phyloP scores from a whole-genome alignment of 2,329 filamentous ascomycete genomes.

The Penicillium sp. region DNA sequence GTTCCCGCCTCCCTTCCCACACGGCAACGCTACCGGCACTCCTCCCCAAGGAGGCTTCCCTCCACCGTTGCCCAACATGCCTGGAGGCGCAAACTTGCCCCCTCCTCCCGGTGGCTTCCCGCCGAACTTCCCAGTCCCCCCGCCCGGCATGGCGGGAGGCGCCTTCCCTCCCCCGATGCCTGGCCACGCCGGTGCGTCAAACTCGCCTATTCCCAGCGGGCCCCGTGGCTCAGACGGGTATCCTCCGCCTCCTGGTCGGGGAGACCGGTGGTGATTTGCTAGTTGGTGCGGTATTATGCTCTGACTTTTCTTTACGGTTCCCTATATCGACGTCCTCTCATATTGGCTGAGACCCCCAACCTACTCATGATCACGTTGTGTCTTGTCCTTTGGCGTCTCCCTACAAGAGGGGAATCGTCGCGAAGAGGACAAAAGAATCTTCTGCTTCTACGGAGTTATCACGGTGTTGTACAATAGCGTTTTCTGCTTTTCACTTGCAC shows the following conservation, averaged over 20 bases:
- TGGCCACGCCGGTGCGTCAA: slow-evolving; percentile 24
- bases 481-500: slow-evolving; percentile 9
- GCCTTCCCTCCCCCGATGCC: slow-evolving; percentile 44
- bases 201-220: slow-evolving; percentile 25
- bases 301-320: slow-evolving; percentile 1
- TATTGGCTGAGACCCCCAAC: not conserved
- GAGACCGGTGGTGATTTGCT: slow-evolving; percentile 28
- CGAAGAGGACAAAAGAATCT: not conserved
- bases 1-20: slow-evolving; percentile 50
- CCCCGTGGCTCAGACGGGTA: slow-evolving; percentile 31
- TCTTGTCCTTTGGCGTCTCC: not conserved
- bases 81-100: slow-evolving; percentile 42
- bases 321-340: not conserved
- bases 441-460: slow-evolving; percentile 1
- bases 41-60: slow-evolving; percentile 40
- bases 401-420: not conserved
- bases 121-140: slow-evolving; percentile 24
- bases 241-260: slow-evolving; percentile 30
- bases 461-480: slow-evolving; percentile 22
- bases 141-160: slow-evolving; percentile 22
- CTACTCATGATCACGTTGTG: slow-evolving; percentile 8
- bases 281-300: slow-evolving; percentile 6
- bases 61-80: slow-evolving; percentile 39
- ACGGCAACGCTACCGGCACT: slow-evolving; percentile 30
- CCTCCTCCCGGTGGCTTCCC: slow-evolving; percentile 46